phyloP scores from a whole-genome alignment of 2,329 filamentous ascomycete species.

The Penicillium verrucosum region DNA sequence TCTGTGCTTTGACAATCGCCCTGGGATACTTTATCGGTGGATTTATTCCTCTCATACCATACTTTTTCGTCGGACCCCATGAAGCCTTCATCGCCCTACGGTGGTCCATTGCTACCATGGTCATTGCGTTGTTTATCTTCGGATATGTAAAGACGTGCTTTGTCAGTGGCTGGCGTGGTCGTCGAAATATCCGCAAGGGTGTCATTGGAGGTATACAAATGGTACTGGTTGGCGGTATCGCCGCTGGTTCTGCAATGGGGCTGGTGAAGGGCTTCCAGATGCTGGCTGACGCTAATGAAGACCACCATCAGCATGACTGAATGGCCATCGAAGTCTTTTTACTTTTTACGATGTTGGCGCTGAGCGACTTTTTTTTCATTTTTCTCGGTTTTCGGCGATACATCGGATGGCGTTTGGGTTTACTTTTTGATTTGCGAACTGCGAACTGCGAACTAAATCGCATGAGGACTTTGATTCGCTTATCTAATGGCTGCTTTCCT shows the following conservation, averaged over 20 bases:
- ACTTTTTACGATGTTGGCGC: background rate
- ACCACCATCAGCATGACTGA: constrained; percentile 8
- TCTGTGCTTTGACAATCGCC: constrained; percentile 41
- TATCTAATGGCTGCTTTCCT: background rate
- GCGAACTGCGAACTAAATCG: background rate
- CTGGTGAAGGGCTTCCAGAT: constrained; percentile 40
- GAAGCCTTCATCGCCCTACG: constrained; percentile 74
- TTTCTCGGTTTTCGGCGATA: background rate
- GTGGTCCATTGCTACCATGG: constrained; percentile 53
- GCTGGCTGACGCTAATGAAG: constrained; percentile 22
- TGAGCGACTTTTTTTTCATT: background rate
- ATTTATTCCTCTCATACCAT: constrained; percentile 52
- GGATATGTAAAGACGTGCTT: constrained; percentile 50
- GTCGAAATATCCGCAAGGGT: constrained; percentile 33
- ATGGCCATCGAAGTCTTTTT: background rate
- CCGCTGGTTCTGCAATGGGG: constrained; percentile 42
- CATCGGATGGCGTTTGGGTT: background rate
- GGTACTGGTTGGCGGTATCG: constrained; percentile 40
- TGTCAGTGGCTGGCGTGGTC: constrained; percentile 37
- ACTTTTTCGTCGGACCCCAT: constrained; percentile 66
- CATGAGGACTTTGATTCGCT: background rate
- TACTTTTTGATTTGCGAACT: background rate
- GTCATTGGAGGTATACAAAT: constrained; percentile 39
- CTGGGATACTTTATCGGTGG: constrained; percentile 44
- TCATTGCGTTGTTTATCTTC: constrained; percentile 49